phyloP scores from a whole-genome alignment of 768 basidiomycete species.

The Pleurotus cornucopiae region DNA sequence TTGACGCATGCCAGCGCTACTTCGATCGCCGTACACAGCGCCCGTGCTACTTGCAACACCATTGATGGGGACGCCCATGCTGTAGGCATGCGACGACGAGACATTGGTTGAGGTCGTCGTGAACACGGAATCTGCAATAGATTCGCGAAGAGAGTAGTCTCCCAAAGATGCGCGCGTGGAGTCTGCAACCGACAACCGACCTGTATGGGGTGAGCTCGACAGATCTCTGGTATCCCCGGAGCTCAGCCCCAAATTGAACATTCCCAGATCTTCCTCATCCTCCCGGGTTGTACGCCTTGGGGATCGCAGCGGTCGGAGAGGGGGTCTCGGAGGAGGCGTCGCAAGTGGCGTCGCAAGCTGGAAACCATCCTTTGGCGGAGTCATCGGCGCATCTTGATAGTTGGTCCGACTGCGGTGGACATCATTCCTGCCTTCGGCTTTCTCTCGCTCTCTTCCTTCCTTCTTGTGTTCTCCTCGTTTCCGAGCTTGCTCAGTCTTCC shows the following conservation, averaged over 20 bases:
- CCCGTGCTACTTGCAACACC: neutral
- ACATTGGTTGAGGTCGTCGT: slow-evolving; percentile 23
- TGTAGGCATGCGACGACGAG: slow-evolving; percentile 11
- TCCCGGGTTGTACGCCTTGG: slow-evolving; percentile 18
- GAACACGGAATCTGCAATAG: slow-evolving; percentile 13
- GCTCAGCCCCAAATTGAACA: slow-evolving; percentile 21
- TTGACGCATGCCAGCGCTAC: slow-evolving; percentile 40
- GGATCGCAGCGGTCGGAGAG: slow-evolving; percentile 37
- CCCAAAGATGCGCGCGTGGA: slow-evolving; percentile 29
- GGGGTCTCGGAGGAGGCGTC: slow-evolving; percentile 43
- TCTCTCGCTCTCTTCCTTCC: slow-evolving; percentile 15
- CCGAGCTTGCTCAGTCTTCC: slow-evolving; percentile 11
- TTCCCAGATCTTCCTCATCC: slow-evolving; percentile 23
- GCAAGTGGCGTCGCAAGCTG: slow-evolving; percentile 29
- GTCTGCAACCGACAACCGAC: slow-evolving; percentile 26
- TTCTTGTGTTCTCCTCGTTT: slow-evolving; percentile 7
- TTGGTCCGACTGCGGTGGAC: slow-evolving; percentile 5
- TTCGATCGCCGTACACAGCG: slow-evolving; percentile 1
- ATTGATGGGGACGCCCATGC: neutral
- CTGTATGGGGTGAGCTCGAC: slow-evolving; percentile 6
- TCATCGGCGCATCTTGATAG: slow-evolving; percentile 1
- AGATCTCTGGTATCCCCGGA: slow-evolving; percentile 2
- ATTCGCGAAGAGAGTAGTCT: slow-evolving; percentile 33
- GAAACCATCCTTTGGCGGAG: slow-evolving; percentile 28
- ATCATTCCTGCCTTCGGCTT: slow-evolving; percentile 14